A percentile compares a stretch with the other conserved stretches of the same genome.
phyloP scores from a whole-genome alignment of 768 basidiomycete genomes.

The Serendipita sp. region DNA sequence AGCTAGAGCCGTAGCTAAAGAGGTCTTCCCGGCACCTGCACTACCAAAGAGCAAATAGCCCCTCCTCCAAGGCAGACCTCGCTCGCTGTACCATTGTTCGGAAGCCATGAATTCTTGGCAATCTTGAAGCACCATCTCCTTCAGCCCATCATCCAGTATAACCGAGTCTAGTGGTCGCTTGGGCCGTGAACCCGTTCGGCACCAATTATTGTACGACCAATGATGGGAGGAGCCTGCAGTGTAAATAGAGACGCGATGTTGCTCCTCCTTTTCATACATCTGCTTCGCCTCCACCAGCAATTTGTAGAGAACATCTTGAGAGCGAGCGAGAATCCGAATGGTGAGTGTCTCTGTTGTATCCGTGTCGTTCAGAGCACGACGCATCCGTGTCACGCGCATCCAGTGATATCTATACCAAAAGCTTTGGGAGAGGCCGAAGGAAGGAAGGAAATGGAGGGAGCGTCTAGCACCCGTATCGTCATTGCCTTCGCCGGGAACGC shows the following conservation, averaged over 20 bases:
- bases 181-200: slow-evolving; percentile 36
- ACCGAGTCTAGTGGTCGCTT: slow-evolving; percentile 55
- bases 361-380: slow-evolving; percentile 8
- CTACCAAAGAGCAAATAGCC: slow-evolving; percentile 44
- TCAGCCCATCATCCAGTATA: slow-evolving; percentile 39
- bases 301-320: slow-evolving; percentile 30
- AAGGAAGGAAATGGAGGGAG: slow-evolving; percentile 10
- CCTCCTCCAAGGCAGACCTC: slow-evolving; percentile 64
- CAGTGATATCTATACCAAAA: slow-evolving; percentile 10
- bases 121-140: slow-evolving; percentile 49
- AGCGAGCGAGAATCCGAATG: slow-evolving; percentile 32
- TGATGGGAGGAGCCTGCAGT: slow-evolving; percentile 16
- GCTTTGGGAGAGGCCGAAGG: slow-evolving; percentile 12
- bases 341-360: slow-evolving; percentile 10
- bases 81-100: slow-evolving; percentile 55
- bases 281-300: slow-evolving; percentile 41
- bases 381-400: slow-evolving; percentile 12
- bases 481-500: slow-evolving; percentile 1
- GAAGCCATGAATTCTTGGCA: slow-evolving; percentile 54
- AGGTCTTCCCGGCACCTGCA: slow-evolving; percentile 48
- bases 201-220: slow-evolving; percentile 30
- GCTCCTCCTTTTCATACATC: slow-evolving; percentile 34
- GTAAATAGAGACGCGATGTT: slow-evolving; percentile 37
- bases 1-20: slow-evolving; percentile 58
- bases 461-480: neutral